Base-by-base conservation (phyloP, 176 grass and related monocot genomes). In the Pharus latifolius region DNA sequence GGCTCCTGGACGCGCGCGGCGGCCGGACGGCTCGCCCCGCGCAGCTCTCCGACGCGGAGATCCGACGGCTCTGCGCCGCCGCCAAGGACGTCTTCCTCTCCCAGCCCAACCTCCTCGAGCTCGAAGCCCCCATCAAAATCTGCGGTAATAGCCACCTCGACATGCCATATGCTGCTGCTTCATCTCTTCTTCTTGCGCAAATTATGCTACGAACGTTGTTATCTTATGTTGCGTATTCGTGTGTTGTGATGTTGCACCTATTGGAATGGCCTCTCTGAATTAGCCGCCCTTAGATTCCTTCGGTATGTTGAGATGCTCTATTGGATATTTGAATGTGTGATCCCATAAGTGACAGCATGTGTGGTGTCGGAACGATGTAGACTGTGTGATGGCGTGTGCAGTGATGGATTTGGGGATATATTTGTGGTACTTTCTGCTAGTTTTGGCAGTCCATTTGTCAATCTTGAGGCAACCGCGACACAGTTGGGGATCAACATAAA, bases 121-220 rank as follows among this genome's bases (percentile, higher is more conserved):
- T 97, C 52, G 94, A 92, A 69, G 94, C 94, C 9, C 94, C 86
- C 44, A 97, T 92, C 78, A 97, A 97, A 75, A 82, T 92, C 33
- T 97, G 94, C 60, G 94, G 94, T 90, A 85, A 51, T 42, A 4
- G 19, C 35, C 49, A 44, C 35, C 47, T 51, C n/a, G n/a, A n/a
- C n/a, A n/a, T n/a, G n/a, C n/a, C n/a, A n/a, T n/a, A n/a, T n/a
- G n/a, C n/a, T n/a, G n/a, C n/a, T n/a, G n/a, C n/a, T n/a, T n/a
- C n/a, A n/a, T n/a, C n/a, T n/a, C n/a, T n/a, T n/a, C n/a, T n/a
- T n/a, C n/a, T 72, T 55, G 18, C 14, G 16, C 60, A 34, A 40
- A 17, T 34, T 56, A 2, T 63, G 20, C 44, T 69, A 40, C 23
- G 7, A 28, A 34, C 11, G 49, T 20, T 58, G 37, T 20, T 45